A percentile compares a stretch with the other conserved stretches of the same genome.
Conservation (phyloP, 2,329 filamentous ascomycete species). For the Phymatotrichopsis omnivora region DNA sequence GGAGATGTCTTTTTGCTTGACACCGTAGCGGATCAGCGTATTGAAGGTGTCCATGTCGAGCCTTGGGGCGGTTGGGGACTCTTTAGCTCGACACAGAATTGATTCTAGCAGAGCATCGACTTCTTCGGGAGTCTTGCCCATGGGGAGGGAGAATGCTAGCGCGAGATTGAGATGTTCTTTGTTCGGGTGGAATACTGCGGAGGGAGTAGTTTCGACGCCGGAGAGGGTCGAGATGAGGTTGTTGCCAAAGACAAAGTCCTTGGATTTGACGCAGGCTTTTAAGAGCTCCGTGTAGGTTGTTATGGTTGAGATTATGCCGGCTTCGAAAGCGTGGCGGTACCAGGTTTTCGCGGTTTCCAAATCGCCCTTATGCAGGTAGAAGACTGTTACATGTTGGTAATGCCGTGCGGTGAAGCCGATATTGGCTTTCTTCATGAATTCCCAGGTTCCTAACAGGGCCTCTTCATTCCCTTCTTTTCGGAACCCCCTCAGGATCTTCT, state of each 20-base stretch:
- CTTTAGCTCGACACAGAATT: slow-evolving; percentile 46
- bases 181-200: too few species aligned
- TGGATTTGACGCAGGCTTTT: slow-evolving; percentile 37
- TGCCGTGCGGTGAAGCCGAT: slow-evolving; percentile 40
- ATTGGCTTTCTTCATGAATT: slow-evolving; percentile 43
- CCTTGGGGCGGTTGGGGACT: slow-evolving; percentile 34
- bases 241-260: slow-evolving; percentile 5
- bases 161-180: slow-evolving; percentile 43
- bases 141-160: slow-evolving; percentile 38
- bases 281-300: slow-evolving; percentile 47
- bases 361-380: slow-evolving; percentile 51
- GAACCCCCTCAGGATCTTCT: slow-evolving; percentile 48
- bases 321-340: slow-evolving; percentile 49
- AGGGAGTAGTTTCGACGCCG: too few species aligned
- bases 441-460: slow-evolving; percentile 48
- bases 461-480: slow-evolving; percentile 48
- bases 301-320: slow-evolving; percentile 37
- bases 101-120: slow-evolving; percentile 61
- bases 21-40: slow-evolving; percentile 59
- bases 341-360: slow-evolving; percentile 55
- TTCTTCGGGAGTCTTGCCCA: slow-evolving; percentile 61
- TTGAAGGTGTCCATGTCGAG: slow-evolving; percentile 69
- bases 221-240: too few species aligned
- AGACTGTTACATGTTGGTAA: slow-evolving; percentile 49
- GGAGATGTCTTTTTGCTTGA: slow-evolving; percentile 57